Conservation (phyloP, 2,329 filamentous ascomycete genomes). For the Diaporthe helianthi region DNA sequence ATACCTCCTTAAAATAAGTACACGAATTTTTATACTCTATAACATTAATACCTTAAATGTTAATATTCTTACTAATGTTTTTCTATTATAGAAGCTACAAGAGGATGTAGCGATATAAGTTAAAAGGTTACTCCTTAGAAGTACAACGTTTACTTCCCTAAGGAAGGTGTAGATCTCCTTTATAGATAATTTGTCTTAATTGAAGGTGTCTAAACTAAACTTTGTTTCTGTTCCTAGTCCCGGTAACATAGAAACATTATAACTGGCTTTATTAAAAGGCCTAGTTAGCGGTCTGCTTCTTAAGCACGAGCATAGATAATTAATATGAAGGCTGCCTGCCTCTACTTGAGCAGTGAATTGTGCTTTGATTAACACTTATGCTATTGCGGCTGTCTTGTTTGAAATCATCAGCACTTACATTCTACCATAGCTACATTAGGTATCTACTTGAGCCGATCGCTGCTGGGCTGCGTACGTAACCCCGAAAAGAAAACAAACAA, state of each 20-base stretch:
- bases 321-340: neutral
- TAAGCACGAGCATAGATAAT: neutral
- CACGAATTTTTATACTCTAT: too few relatives aligned
- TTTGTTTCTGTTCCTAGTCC: neutral
- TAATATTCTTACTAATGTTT: too few relatives aligned
- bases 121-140: too few relatives aligned
- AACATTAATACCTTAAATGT: too few relatives aligned
- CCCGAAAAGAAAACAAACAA: neutral
- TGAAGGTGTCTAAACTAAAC: neutral
- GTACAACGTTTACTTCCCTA: too few relatives aligned
- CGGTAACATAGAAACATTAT: neutral
- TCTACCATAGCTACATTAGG: too few relatives aligned
- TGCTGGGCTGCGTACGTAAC: neutral
- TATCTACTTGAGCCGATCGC: neutral
- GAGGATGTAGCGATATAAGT: too few relatives aligned
- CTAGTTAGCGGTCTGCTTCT: neutral
- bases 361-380: neutral
- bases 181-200: neutral
- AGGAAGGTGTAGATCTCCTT: too few relatives aligned
- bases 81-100: too few relatives aligned
- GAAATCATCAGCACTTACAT: too few relatives aligned
- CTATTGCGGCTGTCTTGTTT: neutral
- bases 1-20: too few relatives aligned
- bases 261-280: neutral
- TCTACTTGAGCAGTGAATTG: constrained; percentile 1